Evolutionary conservation across 805 yeast genomes (phyloP), one percentile per base, ranked within the genome.

Genomic region (Cyberlindnera lachancei): DNA sequence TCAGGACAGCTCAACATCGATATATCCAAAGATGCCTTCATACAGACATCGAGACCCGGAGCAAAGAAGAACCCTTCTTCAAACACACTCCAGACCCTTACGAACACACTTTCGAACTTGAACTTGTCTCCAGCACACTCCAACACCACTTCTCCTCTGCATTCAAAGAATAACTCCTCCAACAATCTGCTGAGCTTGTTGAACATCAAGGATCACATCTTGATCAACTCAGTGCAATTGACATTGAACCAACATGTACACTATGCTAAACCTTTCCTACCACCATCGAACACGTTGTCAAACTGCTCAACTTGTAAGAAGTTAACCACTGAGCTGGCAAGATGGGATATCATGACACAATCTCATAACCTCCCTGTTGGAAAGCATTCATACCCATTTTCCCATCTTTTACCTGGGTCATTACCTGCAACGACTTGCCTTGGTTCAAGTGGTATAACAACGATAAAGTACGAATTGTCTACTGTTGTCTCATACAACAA

Each of bases 371-470:
- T 86, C 40, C 63, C 77, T 7, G 56, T 63, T 5, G 92, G 90
- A 1, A 63, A 68, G 13, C 95, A 92, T 48, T 86, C 83, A 1
- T 92, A 84, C 54, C 99, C 98, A 2, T 90, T 92, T 52, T 80
- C 94, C 15, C 87, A 86, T 53, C 61, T 92, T 25, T 53, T 92
- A 7, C 94, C 96, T 0, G 98, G 99, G 0, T 66, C 81, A 16
- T 56, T 87, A 19, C 96, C 97, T 1, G 85, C 95, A 1, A 73
- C 94, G 1, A 56, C 77, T 21, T 48, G 59, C 7, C 53, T 83
- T 13, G 87, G 94, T 5, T 50, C 72, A 0, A 62, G 61, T 31
- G 56, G 69, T 2, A 50, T 59, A 15, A 63, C 79, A 0, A 61
- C 68, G 12, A 73, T 92, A 30, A 70, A 70, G 45, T 92, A 92